Base-by-base conservation (phyloP, 495 filamentous ascomycete genomes). In the Extremus antarcticus region DNA sequence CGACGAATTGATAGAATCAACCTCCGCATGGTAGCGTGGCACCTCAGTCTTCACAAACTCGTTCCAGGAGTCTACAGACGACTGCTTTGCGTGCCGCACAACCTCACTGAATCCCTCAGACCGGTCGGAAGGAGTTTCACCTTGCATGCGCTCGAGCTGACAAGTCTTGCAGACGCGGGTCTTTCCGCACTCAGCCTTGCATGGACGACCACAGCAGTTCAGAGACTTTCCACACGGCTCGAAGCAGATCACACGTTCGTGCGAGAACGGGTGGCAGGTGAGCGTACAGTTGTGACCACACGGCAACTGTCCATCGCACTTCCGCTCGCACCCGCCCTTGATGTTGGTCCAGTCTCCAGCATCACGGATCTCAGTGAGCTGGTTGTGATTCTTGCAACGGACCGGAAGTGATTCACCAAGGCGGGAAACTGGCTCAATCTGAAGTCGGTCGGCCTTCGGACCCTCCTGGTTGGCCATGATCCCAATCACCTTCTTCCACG, bases 291-390 rank as follows among this genome's bases (percentile, higher is more conserved):
- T 38, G 59, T 81, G 78, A 7, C 72, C 71, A 61, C 78, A 81
- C 0, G 59, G 59, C 13, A 78, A 58, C 16, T 11, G 56, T 29
- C 73, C 71, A 2, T 58, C 54, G 57, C 85, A 88, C 4, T 47
- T 63, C 50, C 59, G 21, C 47, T 75, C 58, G 63, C 84, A 88
- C 0, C 84, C 85, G 15, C 83, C 85, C 40, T 71, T 70, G n/a
- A 73, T 63, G 68, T 72, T 62, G 9, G 65, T 53, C 64, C 67
- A 79, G 45, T 81, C 74, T 29, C 68, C 68, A n/a, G 76, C 66
- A n/a, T 76, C 71, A 57, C 10, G 50, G 68, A 53, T 63, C 50
- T 50, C 71, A 74, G 25, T 63, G 51, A 10, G 71, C 25, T 13
- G 72, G 74, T 24, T 73, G 57, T 21, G 54, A 39, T 48, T 56